Base-by-base conservation (phyloP, 1,284 basidiomycete species). In the Trametes sp. region DNA sequence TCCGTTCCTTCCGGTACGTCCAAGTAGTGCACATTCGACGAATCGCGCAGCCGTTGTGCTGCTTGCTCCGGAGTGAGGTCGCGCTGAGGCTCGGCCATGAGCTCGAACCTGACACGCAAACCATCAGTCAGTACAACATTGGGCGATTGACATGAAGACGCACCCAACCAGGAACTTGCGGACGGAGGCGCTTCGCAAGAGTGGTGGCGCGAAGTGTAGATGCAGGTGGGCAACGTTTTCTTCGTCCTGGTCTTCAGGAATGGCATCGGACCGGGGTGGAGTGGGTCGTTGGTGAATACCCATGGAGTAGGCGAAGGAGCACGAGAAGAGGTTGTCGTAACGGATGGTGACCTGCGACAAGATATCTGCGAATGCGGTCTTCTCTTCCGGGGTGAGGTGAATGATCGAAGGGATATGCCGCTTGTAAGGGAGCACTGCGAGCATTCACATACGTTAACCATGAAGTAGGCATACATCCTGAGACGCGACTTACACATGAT, bases 221-320 rank as follows among this genome's bases (percentile, higher is more conserved):
- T 98, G 96, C 50, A 97, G 79, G 74, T 98, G 95, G 0, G 94
- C 90, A 21, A 90, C 72, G 50, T 87, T 81, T 46, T 79, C 81
- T 23, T 83, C 79, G 41, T 82, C 79, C 29, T 79, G 76, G 42
- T 72, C 71, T 31, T 73, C 71, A 1, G 72, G 44, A 6, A 61
- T 52, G 8, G 65, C 65, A 59, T 35, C 70, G 61, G 56, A 68
- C 61, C 19, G 42, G 16, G 29, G 74, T 1, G 89, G 87, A 2
- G 87, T 76, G 1, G 94, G 92, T 4, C 86, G 84, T 76, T 94
- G 96, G 76, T 93, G 95, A 49, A 98, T 84, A 44, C 95, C 96
- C 95, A 98, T 97, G n/a, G 93, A 96, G 75, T 98, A 98, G 0
- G 96, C 92, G 78, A 98, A 98, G 0, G 94, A 93, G 73, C 92